A percentile compares a stretch with the other conserved stretches of the same genome.
These are phyloP conservation scores for Heliocybe sulcata DNA, from an alignment of 1,284 basidiomycete genomes.

Conservation along the genomic window DNA sequence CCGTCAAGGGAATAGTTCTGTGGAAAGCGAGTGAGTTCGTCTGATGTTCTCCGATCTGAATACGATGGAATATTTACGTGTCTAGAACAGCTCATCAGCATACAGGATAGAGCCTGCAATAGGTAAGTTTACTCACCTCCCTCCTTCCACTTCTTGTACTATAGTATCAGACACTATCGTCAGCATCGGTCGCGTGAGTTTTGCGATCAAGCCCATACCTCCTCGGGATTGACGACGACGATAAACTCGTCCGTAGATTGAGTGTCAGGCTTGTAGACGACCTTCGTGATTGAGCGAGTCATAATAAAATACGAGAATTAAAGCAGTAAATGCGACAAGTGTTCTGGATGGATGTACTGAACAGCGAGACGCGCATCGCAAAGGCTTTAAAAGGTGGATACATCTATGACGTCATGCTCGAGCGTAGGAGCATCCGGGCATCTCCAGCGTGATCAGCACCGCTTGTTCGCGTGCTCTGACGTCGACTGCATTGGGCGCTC, in stretches of 20 bases:
- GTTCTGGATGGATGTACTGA: not conserved
- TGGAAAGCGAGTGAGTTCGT: conserved; percentile 7
- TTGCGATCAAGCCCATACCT: conserved; percentile 38
- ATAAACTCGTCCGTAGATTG: conserved; percentile 66
- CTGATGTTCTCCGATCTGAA: conserved; percentile 9
- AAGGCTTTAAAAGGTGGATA: not conserved
- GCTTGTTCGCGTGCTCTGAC: not conserved
- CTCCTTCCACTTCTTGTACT: conserved; percentile 75
- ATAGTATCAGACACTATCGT: conserved; percentile 7
- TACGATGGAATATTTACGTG: conserved; percentile 42
- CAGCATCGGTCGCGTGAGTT: conserved; percentile 10
- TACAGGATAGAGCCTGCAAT: conserved; percentile 16
- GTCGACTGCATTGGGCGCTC: not conserved
- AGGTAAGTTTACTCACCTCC: conserved; percentile 46
- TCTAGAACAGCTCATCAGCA: conserved; percentile 32
- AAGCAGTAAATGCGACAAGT: not conserved
- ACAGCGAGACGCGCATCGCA: not conserved
- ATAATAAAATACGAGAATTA: conserved; percentile 23
- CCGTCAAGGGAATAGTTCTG: conserved; percentile 58
- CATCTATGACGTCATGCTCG: not conserved
- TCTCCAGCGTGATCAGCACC: not conserved
- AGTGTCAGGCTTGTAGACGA: conserved; percentile 70
- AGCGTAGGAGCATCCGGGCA: not conserved
- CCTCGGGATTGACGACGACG: conserved; percentile 56
- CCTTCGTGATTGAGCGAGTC: conserved; percentile 50